Conservation (phyloP, 1,284 basidiomycete genomes). For the Leccinum proximum region DNA sequence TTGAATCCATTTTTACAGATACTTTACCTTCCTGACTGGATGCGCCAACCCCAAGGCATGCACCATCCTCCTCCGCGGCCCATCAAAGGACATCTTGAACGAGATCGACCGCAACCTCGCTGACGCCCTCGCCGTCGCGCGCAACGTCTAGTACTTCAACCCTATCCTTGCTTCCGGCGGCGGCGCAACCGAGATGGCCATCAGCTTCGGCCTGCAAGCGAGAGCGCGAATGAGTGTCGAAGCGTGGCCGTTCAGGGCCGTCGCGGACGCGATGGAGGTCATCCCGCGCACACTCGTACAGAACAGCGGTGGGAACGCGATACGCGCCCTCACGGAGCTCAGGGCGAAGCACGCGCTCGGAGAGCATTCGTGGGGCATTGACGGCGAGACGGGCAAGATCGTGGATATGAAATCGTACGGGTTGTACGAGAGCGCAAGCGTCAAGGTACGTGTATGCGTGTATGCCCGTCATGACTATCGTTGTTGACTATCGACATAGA, state of each 20-base stretch:
- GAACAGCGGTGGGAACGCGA: slow-evolving; percentile 95
- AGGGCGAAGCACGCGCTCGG: slow-evolving; percentile 95
- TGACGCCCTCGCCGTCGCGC: slow-evolving; percentile 96
- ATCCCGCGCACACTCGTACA: slow-evolving; percentile 96
- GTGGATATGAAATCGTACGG: slow-evolving; percentile 96
- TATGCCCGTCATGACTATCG: not conserved
- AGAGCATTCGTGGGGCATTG: slow-evolving; percentile 89
- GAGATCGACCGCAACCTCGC: slow-evolving; percentile 98
- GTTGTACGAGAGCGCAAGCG: slow-evolving; percentile 92
- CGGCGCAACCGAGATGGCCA: slow-evolving; percentile 98
- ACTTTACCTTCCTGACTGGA: slow-evolving; percentile 96
- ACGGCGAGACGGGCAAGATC: slow-evolving; percentile 94
- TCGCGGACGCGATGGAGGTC: slow-evolving; percentile 96
- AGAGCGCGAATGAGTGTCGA: slow-evolving; percentile 76
- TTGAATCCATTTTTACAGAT: slow-evolving; percentile 44
- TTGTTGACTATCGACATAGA: slow-evolving; percentile 37
- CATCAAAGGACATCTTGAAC: slow-evolving; percentile 97
- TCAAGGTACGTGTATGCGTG: slow-evolving; percentile 59
- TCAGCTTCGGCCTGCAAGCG: slow-evolving; percentile 86
- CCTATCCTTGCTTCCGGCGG: slow-evolving; percentile 91
- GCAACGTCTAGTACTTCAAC: slow-evolving; percentile 93
- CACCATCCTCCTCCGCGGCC: slow-evolving; percentile 97
- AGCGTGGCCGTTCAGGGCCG: slow-evolving; percentile 88
- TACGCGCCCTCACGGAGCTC: slow-evolving; percentile 90
- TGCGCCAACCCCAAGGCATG: slow-evolving; percentile 96